phyloP scores from a whole-genome alignment of 2,329 filamentous ascomycete species.

The Elsinoe ampelina region DNA sequence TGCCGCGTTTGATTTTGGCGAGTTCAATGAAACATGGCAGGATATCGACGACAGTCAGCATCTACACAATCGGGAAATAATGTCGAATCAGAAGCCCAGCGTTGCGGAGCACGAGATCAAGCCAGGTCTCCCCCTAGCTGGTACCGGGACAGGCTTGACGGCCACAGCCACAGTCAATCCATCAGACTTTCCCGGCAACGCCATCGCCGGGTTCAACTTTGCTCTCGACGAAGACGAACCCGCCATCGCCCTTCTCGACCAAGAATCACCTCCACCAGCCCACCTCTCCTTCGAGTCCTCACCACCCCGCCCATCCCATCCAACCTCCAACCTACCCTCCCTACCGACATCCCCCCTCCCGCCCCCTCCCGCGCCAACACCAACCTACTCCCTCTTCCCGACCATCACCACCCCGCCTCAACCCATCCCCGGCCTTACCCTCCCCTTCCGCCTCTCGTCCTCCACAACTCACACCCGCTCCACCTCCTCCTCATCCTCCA shows the following conservation, averaged over 20 bases:
- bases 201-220: neutral
- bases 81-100: neutral
- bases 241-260: neutral
- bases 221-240: neutral
- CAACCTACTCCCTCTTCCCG: constrained; percentile 6
- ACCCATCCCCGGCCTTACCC: neutral
- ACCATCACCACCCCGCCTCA: neutral
- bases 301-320: neutral
- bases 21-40: neutral
- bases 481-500: constrained; percentile 1
- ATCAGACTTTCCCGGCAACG: neutral
- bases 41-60: neutral
- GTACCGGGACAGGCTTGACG: neutral
- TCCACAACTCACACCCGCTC: neutral
- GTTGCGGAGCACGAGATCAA: neutral
- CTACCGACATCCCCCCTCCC: neutral
- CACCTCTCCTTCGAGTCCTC: neutral
- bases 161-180: neutral
- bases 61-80: neutral
- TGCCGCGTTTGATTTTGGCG: neutral
- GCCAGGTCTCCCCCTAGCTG: neutral
- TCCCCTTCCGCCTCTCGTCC: neutral
- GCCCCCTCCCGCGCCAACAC: neutral
- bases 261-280: neutral
- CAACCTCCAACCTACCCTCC: neutral